A percentile compares a stretch with the other conserved stretches of the same genome.
phyloP scores from a whole-genome alignment of 768 basidiomycete genomes.

The Suillus occidentalis region DNA sequence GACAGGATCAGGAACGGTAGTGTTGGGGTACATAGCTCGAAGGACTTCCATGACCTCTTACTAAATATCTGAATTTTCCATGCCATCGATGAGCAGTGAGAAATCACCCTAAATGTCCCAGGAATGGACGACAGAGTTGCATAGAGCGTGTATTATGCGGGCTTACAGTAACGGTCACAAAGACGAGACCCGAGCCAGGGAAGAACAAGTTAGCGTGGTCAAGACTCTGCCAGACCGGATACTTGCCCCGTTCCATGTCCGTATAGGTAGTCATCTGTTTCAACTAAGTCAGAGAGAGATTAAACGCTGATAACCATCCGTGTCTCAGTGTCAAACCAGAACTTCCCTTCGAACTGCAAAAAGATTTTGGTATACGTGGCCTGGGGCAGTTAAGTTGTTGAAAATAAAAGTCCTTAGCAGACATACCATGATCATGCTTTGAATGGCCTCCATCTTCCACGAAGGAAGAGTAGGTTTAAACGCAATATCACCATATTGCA shows the following conservation, averaged over 20 bases:
- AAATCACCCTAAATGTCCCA: conserved; percentile 51
- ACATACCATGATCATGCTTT: conserved; percentile 58
- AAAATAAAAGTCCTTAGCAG: neutral
- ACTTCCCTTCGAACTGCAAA: conserved; percentile 58
- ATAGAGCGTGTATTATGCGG: neutral
- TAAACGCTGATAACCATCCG: neutral
- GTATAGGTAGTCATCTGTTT: conserved; percentile 50
- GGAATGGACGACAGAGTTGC: neutral
- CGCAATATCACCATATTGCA: conserved; percentile 60
- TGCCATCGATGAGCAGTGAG: conserved; percentile 55
- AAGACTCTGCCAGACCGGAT: conserved; percentile 68
- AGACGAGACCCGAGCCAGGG: conserved; percentile 54
- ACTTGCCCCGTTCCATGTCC: conserved; percentile 55
- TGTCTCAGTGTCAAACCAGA: conserved; percentile 55
- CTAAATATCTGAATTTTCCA: conserved; percentile 47
- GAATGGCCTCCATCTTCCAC: conserved; percentile 67
- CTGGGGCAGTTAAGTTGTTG: conserved; percentile 21
- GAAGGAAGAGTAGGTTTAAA: conserved; percentile 56
- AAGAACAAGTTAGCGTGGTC: conserved; percentile 54
- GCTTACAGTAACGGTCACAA: conserved; percentile 29
- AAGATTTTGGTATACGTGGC: conserved; percentile 70
- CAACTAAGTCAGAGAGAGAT: neutral
- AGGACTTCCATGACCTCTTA: conserved; percentile 57
- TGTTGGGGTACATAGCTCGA: conserved; percentile 57
- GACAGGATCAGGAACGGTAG: conserved; percentile 52